phyloP scores from a whole-genome alignment of 441 rosid genomes.

The Gossypium davidsonii region DNA sequence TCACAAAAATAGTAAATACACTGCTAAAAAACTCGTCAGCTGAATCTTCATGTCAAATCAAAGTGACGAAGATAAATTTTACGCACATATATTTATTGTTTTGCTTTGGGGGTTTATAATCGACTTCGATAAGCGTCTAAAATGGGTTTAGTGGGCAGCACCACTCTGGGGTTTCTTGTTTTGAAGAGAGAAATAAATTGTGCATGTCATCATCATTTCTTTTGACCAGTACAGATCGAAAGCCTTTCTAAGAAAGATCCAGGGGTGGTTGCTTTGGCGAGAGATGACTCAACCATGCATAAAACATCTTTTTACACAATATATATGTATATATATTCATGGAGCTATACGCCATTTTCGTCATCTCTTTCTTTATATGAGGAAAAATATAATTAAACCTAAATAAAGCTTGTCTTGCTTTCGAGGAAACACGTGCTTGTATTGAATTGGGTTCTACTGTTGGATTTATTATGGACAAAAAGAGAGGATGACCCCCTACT shows the following conservation, averaged over 20 bases:
- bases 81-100: neutral
- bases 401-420: neutral
- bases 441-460: neutral
- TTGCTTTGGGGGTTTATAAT: neutral
- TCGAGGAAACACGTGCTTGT: neutral
- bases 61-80: neutral
- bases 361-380: neutral
- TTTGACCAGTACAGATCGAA: neutral
- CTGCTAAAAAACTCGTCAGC: neutral
- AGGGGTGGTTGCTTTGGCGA: neutral
- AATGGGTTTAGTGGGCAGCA: slow-evolving; percentile 34
- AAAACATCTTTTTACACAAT: neutral
- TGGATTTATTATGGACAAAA: neutral
- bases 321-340: neutral
- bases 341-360: neutral
- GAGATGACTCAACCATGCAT: neutral
- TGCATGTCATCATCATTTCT: slow-evolving; percentile 22
- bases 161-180: slow-evolving; percentile 52
- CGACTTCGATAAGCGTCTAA: neutral
- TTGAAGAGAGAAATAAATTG: slow-evolving; percentile 9
- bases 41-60: neutral
- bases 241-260: neutral
- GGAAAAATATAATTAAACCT: neutral
- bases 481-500: neutral
- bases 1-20: neutral